Evolutionary conservation across 441 rosid species (phyloP), one percentile per base, ranked within the genome.

Genomic region (Erodium moschatum): DNA sequence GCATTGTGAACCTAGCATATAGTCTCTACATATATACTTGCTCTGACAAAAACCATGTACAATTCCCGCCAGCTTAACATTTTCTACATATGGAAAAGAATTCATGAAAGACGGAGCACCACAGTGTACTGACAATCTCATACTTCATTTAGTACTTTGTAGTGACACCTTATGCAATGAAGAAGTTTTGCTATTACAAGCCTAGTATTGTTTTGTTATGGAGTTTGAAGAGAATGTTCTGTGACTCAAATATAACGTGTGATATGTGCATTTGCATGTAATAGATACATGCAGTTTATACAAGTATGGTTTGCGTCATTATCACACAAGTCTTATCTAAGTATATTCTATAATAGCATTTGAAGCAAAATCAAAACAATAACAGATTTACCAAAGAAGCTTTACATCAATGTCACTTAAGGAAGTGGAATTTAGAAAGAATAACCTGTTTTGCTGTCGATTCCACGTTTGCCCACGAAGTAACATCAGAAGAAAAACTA

Each of bases 401-500:
- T 19, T 58, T 20, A 38, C 24, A 18, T 67, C 27, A 60, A 31
- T n/a, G 52, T 67, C 42, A 58, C 29, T 58, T 9, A 1, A 58
- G 52, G 48, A 42, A 18, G 62, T 18, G 5, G 60, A 69, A 54
- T 35, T n/a, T 7, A 69, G 3, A 11, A 44, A 58, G 73, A 74
- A 79, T 46, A 76, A 92, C 97, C 97, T 89, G 85, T 21, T 71
- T 67, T n/a, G 70, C 72, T 56, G 81, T 60, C 67, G 38, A 71
- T 48, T 77, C 76, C 50, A 64, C 80, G 69, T 81, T 76, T 21
- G 65, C 69, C 63, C 61, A 75, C 5, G 86, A 85, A 77, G 90
- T 73, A 46, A 71, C 84, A 40, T 85, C 82, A 0, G 94, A 81
- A 67, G 89, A 83, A 80, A 82, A 86, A 11, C 84, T 87, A 62